Evolutionary conservation across 2,329 filamentous ascomycete species (phyloP).

Genomic region (Exophiala bonariae): DNA sequence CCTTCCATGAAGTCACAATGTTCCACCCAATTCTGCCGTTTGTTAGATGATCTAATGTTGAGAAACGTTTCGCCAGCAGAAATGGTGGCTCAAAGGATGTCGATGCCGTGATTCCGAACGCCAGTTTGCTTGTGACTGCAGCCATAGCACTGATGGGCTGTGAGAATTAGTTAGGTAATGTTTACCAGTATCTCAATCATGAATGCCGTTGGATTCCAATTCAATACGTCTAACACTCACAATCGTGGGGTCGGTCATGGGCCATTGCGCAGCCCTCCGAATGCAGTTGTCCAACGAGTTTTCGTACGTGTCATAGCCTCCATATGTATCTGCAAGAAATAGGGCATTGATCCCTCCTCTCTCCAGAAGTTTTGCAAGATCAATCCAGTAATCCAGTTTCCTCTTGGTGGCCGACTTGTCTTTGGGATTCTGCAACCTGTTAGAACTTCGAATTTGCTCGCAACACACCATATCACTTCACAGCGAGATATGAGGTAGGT

Average conservation of each 20-base stretch:
- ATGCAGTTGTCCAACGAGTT: constrained; percentile 62
- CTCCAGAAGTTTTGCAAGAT: constrained; percentile 57
- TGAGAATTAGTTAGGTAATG: background rate
- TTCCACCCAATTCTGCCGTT: constrained; percentile 65
- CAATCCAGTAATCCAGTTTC: constrained; percentile 54
- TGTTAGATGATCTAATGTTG: constrained; percentile 63
- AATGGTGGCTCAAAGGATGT: constrained; percentile 65
- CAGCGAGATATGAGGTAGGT: too few species aligned
- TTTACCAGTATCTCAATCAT: too few species aligned
- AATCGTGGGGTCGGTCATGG: constrained; percentile 64
- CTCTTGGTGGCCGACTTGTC: constrained; percentile 64
- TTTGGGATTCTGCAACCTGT: constrained; percentile 62
- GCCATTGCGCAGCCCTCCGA: constrained; percentile 63
- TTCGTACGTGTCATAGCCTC: constrained; percentile 37
- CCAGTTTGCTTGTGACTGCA: constrained; percentile 63
- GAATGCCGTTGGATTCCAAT: too few species aligned
- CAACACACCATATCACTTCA: too few species aligned
- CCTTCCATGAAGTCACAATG: constrained; percentile 64
- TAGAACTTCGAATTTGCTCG: constrained; percentile 9
- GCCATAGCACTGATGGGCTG: constrained; percentile 66
- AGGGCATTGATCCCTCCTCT: constrained; percentile 60
- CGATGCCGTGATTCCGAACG: constrained; percentile 63
- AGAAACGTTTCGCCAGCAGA: constrained; percentile 62
- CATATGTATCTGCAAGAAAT: constrained; percentile 62
- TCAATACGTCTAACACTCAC: too few species aligned